These are phyloP conservation scores for Marchantia polymorpha DNA, from an alignment of 225 moss, liverwort and hornwort species.

Conservation along the genomic window DNA sequence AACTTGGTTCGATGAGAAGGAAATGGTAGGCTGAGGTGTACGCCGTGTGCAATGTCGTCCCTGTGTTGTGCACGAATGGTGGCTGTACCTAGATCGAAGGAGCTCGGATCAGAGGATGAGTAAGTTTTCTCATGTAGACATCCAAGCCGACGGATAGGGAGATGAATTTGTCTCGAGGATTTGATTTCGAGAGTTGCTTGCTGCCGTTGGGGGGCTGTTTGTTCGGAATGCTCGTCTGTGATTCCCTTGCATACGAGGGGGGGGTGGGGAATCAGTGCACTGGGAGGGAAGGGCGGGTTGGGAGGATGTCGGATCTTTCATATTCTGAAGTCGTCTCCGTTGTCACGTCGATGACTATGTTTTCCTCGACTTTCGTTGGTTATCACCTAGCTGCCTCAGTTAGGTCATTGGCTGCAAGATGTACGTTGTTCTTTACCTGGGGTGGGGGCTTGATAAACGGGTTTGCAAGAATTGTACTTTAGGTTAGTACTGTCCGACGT, in stretches of 20 bases:
- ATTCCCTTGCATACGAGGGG: not conserved
- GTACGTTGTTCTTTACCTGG: not conserved
- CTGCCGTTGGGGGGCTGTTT: not conserved
- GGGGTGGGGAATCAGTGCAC: not conserved
- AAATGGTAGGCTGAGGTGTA: not conserved
- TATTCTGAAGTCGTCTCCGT: not conserved
- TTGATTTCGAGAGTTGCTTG: too few relatives aligned
- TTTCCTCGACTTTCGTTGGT: not conserved
- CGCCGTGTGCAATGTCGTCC: not conserved
- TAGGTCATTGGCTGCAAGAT: not conserved
- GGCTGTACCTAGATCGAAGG: not conserved
- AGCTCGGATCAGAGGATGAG: not conserved
- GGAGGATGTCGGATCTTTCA: not conserved
- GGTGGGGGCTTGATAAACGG: not conserved
- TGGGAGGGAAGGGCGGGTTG: not conserved
- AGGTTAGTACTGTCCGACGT: not conserved
- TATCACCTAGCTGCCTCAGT: not conserved
- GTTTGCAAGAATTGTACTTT: not conserved
- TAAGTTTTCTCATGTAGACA: not conserved
- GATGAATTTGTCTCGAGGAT: not conserved
- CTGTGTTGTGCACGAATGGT: not conserved
- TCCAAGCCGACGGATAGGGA: too few relatives aligned
- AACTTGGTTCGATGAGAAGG: not conserved
- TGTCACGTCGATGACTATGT: not conserved
- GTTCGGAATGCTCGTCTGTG: not conserved